A percentile compares a stretch with the other conserved stretches of the same genome.
Evolutionary conservation across 2,329 filamentous ascomycete species (phyloP).

Genomic region (Phoma sp.): DNA sequence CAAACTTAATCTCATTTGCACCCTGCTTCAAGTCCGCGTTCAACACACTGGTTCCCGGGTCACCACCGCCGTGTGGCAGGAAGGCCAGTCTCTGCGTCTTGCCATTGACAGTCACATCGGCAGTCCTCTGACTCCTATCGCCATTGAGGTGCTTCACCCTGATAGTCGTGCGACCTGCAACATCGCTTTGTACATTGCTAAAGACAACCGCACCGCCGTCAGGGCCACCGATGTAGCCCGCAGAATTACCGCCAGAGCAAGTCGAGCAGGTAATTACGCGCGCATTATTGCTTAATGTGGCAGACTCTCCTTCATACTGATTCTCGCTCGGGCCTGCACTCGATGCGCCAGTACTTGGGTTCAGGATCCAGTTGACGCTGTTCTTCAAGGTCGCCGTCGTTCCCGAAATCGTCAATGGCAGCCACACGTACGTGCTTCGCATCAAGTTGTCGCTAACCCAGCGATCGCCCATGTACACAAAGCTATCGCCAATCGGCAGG

Average conservation of each 20-base stretch:
- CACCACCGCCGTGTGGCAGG: slow-evolving; percentile 57
- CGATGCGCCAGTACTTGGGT: slow-evolving; percentile 56
- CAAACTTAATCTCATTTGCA: slow-evolving; percentile 56
- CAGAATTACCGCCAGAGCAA: slow-evolving; percentile 60
- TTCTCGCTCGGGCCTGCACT: slow-evolving; percentile 55
- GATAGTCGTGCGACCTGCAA: slow-evolving; percentile 59
- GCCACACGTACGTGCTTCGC: slow-evolving; percentile 70
- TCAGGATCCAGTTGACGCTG: slow-evolving; percentile 63
- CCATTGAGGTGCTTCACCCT: slow-evolving; percentile 65
- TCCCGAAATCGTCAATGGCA: slow-evolving; percentile 64
- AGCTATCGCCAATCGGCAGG: slow-evolving; percentile 54
- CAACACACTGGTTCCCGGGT: slow-evolving; percentile 57
- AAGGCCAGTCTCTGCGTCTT: slow-evolving; percentile 62
- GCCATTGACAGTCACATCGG: slow-evolving; percentile 65
- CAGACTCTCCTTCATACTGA: slow-evolving; percentile 61
- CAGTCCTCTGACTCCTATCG: slow-evolving; percentile 61
- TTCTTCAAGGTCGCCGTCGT: slow-evolving; percentile 60
- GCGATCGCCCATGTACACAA: slow-evolving; percentile 72
- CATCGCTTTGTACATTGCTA: slow-evolving; percentile 53
- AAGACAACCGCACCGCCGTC: slow-evolving; percentile 63
- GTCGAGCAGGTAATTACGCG: slow-evolving; percentile 56
- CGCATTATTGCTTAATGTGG: slow-evolving; percentile 56
- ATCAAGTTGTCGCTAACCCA: slow-evolving; percentile 69
- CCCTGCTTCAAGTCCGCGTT: slow-evolving; percentile 59
- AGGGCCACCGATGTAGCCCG: slow-evolving; percentile 56